Conservation (phyloP, 192 early-diverging fungal species). For the Glomus cerebriforme region DNA sequence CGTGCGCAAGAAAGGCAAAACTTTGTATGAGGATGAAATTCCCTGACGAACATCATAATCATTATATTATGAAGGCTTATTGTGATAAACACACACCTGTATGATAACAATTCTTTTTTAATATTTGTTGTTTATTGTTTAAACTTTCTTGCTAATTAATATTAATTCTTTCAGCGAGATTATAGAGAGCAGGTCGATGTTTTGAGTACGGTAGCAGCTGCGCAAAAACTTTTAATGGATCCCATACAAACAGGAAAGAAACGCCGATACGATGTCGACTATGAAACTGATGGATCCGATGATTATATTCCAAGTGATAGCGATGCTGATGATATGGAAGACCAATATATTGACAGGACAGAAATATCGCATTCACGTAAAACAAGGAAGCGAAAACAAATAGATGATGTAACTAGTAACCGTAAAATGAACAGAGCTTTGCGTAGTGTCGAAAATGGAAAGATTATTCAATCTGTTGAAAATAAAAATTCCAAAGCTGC, state of each 20-base stretch:
- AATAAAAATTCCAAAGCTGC: constrained; percentile 49
- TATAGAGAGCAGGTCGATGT: constrained; percentile 55
- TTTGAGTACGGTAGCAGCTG: constrained; percentile 33
- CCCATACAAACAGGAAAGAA: constrained; percentile 37
- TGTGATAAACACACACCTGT: constrained; percentile 93
- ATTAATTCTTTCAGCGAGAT: constrained; percentile 41
- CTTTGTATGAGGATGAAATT: constrained; percentile 85
- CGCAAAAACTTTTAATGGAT: constrained; percentile 37
- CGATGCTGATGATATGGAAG: constrained; percentile 28
- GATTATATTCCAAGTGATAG: constrained; percentile 42
- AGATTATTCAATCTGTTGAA: not conserved
- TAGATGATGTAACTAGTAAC: not conserved
- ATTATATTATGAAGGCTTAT: constrained; percentile 62
- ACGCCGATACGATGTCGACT: constrained; percentile 29
- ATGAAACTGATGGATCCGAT: constrained; percentile 43
- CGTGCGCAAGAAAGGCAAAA: constrained; percentile 86
- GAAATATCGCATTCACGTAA: not conserved
- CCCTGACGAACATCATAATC: constrained; percentile 58
- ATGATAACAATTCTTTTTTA: not conserved
- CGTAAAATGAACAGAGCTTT: not conserved
- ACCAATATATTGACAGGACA: not conserved
- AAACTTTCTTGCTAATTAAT: not conserved
- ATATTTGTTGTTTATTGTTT: not conserved
- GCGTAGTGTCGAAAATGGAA: not conserved
- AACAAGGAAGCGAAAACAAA: not conserved